Evolutionary conservation across 2,329 filamentous ascomycete genomes (phyloP).

Genomic region (Trichoderma atroviride): DNA sequence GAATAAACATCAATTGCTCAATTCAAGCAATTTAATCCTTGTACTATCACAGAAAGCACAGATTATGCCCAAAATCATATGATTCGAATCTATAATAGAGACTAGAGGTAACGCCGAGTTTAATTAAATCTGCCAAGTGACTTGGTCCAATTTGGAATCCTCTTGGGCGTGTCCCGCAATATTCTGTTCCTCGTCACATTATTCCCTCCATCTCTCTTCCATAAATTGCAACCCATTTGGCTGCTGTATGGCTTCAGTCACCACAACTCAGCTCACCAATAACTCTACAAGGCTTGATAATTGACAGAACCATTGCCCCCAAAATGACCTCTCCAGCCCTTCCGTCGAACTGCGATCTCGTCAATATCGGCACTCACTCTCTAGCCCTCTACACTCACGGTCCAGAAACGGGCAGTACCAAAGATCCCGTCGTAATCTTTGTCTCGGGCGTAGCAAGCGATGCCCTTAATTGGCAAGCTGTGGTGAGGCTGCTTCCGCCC

Average conservation of each 20-base stretch:
- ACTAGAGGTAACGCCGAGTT: not conserved
- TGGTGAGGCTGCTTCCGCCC: not conserved
- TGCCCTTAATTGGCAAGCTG: constrained; percentile 11
- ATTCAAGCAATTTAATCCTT: not conserved
- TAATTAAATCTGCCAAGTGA: not conserved
- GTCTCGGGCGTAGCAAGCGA: constrained; percentile 14
- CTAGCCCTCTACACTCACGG: not conserved
- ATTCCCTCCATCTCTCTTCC: not conserved
- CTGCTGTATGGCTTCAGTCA: not conserved
- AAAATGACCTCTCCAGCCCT: not conserved
- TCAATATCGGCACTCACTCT: not conserved
- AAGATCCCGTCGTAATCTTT: not conserved
- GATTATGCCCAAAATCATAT: not conserved
- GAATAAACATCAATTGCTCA: not conserved
- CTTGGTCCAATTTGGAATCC: not conserved
- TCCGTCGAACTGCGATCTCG: not conserved
- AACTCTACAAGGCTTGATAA: not conserved
- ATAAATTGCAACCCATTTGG: not conserved
- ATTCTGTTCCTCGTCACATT: not conserved
- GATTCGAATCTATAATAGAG: not conserved
- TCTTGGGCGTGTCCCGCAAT: not conserved
- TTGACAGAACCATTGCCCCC: not conserved
- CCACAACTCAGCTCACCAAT: not conserved
- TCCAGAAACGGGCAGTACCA: not conserved
- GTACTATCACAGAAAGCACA: not conserved